These are phyloP conservation scores for Aspergillus felis DNA, from an alignment of 2,329 filamentous ascomycete genomes.

Conservation along the genomic window DNA sequence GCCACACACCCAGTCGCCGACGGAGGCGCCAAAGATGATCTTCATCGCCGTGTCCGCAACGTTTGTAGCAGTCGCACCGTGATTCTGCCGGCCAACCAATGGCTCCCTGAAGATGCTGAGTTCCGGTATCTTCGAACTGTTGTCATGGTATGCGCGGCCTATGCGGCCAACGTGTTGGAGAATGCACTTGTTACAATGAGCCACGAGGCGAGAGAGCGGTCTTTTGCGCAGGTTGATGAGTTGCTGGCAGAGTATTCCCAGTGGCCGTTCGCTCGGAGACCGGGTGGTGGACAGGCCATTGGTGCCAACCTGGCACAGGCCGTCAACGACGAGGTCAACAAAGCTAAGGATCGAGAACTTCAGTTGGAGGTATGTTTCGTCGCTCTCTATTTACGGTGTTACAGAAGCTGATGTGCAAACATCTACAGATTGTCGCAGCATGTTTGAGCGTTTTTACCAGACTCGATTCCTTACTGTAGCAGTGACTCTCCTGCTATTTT, in stretches of 20 bases:
- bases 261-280: constrained; percentile 87
- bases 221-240: constrained; percentile 96
- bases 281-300: constrained; percentile 72
- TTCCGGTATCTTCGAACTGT: constrained; percentile 91
- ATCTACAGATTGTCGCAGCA: constrained; percentile 70
- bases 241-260: constrained; percentile 93
- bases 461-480: constrained; percentile 85
- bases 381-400: background rate
- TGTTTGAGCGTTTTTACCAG: constrained; percentile 97
- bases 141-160: constrained; percentile 94
- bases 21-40: constrained; percentile 95
- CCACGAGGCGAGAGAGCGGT: constrained; percentile 88
- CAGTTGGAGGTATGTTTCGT: constrained; percentile 77
- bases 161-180: constrained; percentile 95
- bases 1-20: constrained; percentile 97
- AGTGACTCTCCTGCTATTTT: constrained; percentile 3
- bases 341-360: constrained; percentile 85
- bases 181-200: constrained; percentile 93
- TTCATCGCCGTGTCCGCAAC: constrained; percentile 85
- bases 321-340: constrained; percentile 81
- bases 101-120: constrained; percentile 89
- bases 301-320: constrained; percentile 88
- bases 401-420: constrained; percentile 14
- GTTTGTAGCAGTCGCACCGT: constrained; percentile 92
- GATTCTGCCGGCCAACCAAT: constrained; percentile 79